Percentiles rank a stretch among this genome's conserved stretches.
Conservation (phyloP, 768 basidiomycete species). For the Suillus luteus region DNA sequence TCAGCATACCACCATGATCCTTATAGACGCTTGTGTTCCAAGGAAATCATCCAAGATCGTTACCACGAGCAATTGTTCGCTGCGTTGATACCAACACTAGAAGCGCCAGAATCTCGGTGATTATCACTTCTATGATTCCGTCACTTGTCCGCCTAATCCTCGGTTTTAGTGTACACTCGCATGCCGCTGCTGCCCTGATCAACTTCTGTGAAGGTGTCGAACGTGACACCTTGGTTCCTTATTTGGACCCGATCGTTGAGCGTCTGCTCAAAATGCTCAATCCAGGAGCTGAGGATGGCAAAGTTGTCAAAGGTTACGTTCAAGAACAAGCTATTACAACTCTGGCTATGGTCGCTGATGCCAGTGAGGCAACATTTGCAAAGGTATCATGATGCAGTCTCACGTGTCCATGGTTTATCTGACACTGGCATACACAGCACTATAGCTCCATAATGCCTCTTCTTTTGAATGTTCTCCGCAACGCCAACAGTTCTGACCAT, state of each 20-base stretch:
- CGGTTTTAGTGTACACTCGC: conserved; percentile 70
- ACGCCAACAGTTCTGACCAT: conserved; percentile 68
- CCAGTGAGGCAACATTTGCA: conserved; percentile 75
- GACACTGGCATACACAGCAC: conserved; percentile 47
- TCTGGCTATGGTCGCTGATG: conserved; percentile 87
- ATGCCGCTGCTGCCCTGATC: conserved; percentile 85
- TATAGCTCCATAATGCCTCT: conserved; percentile 82
- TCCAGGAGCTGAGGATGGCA: conserved; percentile 46
- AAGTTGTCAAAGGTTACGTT: conserved; percentile 57
- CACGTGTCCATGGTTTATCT: conserved; percentile 3
- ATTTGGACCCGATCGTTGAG: conserved; percentile 79
- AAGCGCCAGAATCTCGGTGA: conserved; percentile 74
- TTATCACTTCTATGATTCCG: conserved; percentile 13
- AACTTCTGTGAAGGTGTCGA: conserved; percentile 91
- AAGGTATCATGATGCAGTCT: conserved; percentile 47
- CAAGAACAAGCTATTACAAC: conserved; percentile 90
- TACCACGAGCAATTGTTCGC: conserved; percentile 70
- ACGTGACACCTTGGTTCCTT: conserved; percentile 69
- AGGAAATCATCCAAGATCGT: conserved; percentile 76
- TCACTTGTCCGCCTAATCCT: conserved; percentile 11
- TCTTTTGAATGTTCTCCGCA: conserved; percentile 70
- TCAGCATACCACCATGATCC: background rate
- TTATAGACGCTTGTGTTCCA: background rate
- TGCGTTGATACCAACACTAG: conserved; percentile 70
- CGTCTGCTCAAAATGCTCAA: conserved; percentile 59